Evolutionary conservation across 2,329 filamentous ascomycete genomes (phyloP), one percentile per base, ranked within the genome.

Genomic region (Phyllosticta paracitricarpa): DNA sequence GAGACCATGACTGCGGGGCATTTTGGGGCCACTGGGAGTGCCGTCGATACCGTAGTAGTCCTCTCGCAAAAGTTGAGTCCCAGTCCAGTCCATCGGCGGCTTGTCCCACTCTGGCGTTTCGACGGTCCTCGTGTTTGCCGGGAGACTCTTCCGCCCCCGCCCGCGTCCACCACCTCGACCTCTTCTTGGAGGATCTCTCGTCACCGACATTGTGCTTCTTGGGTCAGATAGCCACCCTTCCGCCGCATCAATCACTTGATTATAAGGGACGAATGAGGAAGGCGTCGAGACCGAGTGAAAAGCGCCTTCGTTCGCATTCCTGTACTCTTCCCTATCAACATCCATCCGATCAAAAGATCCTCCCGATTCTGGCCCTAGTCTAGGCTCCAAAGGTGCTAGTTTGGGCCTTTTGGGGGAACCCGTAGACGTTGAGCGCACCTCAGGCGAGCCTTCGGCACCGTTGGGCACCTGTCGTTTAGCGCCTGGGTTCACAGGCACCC

Each of bases 371-470:
- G 70, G 71, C 26, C 65, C 65, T 10, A 66, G 66, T 40, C 74
- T 67, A 26, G 74, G 70, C 66, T 76, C 73, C 26, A 73, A 63
- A 3, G 73, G 73, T 14, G 71, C 75, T 17, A 79, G 68, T 64
- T 73, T 77, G n/a, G 73, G 76, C 25, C 78, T 71, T 63, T 80
- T 80, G 1, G 77, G 74, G 9, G 76, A 77, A 56, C 70, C 75
- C 6, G 72, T 63, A 26, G 65, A 40, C 65, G 58, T 70, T 63
- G 66, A 69, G 65, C 65, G 70, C 62, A 54, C 69, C 53, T 69
- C 68, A 51, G 66, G 68, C 8, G 68, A 66, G 40, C 66, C 71
- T 14, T 75, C 71, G 24, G 73, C 68, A n/a, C 72, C 72, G 35
- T 71, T 70, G 4, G 73, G 64, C 33, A 68, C 68, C 25, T 64